These are phyloP conservation scores for Starmerella geochares DNA, from an alignment of 805 yeast species.

Conservation along the genomic window DNA sequence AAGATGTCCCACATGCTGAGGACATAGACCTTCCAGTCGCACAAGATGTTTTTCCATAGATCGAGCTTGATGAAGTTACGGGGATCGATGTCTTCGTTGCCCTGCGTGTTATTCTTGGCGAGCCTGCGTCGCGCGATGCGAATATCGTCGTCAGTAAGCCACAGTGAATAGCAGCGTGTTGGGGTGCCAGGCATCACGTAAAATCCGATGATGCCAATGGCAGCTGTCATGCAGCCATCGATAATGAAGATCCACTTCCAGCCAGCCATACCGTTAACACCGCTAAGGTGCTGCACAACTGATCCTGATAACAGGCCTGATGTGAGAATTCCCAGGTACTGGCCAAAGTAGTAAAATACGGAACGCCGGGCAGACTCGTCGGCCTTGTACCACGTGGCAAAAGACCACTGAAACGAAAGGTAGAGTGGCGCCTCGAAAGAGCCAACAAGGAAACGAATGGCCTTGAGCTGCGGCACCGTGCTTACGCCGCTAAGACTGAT, in stretches of 20 bases:
- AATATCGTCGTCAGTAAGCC: conserved; percentile 48
- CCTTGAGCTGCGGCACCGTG: conserved; percentile 44
- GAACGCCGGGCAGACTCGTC: conserved; percentile 53
- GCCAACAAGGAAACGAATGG: conserved; percentile 55
- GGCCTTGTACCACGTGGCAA: conserved; percentile 48
- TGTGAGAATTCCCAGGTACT: conserved; percentile 50
- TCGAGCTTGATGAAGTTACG: conserved; percentile 33
- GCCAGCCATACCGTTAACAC: conserved; percentile 44
- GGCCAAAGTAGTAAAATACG: conserved; percentile 51
- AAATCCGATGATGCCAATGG: conserved; percentile 47
- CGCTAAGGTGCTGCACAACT: conserved; percentile 39
- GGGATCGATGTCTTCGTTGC: conserved; percentile 15
- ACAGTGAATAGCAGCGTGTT: conserved; percentile 42
- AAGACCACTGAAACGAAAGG: conserved; percentile 37
- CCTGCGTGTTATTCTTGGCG: conserved; percentile 16
- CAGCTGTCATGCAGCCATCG: conserved; percentile 51
- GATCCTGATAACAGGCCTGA: conserved; percentile 56
- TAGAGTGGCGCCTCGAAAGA: conserved; percentile 57
- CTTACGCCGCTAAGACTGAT: conserved; percentile 44
- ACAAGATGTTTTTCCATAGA: conserved; percentile 46
- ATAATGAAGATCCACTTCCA: conserved; percentile 70
- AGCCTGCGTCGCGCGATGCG: conserved; percentile 41
- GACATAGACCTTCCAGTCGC: conserved; percentile 51
- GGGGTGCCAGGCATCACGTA: conserved; percentile 61
- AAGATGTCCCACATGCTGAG: conserved; percentile 45